These are phyloP conservation scores for Porodaedalea pini DNA, from an alignment of 1,284 basidiomycete genomes.

Conservation along the genomic window DNA sequence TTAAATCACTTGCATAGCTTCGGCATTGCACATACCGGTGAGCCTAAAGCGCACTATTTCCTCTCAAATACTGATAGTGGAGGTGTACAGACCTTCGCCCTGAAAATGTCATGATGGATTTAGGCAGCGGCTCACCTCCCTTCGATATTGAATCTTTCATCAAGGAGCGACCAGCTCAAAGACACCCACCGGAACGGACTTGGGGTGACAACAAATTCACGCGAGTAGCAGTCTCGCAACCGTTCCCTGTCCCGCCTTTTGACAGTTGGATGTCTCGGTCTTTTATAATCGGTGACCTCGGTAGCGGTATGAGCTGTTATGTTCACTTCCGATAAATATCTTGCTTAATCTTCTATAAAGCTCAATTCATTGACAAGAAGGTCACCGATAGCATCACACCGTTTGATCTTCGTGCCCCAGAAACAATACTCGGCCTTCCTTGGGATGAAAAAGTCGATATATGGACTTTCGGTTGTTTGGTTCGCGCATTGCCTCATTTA, in stretches of 20 bases:
- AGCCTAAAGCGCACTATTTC: background rate
- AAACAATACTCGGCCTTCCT: constrained; percentile 32
- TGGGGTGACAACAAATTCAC: background rate
- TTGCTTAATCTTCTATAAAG: constrained; percentile 1
- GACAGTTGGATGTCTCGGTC: background rate
- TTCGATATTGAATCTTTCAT: background rate
- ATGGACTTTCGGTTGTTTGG: constrained; percentile 37
- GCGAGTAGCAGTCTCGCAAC: background rate
- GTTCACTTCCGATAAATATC: background rate
- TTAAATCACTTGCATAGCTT: background rate
- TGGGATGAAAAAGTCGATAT: constrained; percentile 35
- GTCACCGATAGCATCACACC: constrained; percentile 30
- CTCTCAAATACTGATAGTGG: background rate
- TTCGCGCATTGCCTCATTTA: constrained; percentile 8
- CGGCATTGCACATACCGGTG: background rate
- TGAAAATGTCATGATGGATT: background rate
- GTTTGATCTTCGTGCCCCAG: constrained; percentile 33
- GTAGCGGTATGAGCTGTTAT: background rate
- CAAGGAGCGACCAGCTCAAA: background rate
- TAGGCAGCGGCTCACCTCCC: background rate
- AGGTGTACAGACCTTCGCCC: background rate
- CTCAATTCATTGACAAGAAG: constrained; percentile 19
- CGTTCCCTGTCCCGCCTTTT: background rate
- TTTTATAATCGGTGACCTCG: background rate
- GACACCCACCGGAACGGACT: background rate